Evolutionary conservation across 495 filamentous ascomycete species (phyloP).

Genomic region (Aspergillus cavernicola): DNA sequence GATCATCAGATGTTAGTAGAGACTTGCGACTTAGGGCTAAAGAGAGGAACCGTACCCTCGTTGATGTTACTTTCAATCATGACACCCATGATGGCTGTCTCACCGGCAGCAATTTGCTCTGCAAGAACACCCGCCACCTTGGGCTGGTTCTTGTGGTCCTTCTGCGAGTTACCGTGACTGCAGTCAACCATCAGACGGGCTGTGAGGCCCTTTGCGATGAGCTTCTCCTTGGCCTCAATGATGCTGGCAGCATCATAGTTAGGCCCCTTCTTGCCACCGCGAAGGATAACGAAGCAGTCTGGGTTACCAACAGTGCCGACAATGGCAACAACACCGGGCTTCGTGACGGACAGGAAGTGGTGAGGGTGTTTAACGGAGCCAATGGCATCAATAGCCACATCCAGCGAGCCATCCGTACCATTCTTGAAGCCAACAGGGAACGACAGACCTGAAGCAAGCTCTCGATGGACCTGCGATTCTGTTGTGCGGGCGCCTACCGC

Average conservation of each 20-base stretch:
- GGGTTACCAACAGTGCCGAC: slow-evolving; percentile 95
- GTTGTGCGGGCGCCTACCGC: slow-evolving; percentile 95
- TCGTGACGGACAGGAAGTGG: slow-evolving; percentile 98
- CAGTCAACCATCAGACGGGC: slow-evolving; percentile 96
- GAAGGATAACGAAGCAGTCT: slow-evolving; percentile 95
- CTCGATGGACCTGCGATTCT: slow-evolving; percentile 91
- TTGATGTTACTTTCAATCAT: slow-evolving; percentile 99
- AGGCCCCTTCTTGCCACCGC: slow-evolving; percentile 87
- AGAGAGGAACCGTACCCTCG: slow-evolving; percentile 58
- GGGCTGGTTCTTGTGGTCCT: slow-evolving; percentile 96
- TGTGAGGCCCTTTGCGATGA: slow-evolving; percentile 61
- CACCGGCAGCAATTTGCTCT: slow-evolving; percentile 79
- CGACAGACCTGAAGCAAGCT: slow-evolving; percentile 86
- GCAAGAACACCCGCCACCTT: slow-evolving; percentile 83
- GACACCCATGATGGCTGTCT: slow-evolving; percentile 89
- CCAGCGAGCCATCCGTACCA: slow-evolving; percentile 88
- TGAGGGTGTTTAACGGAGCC: slow-evolving; percentile 89
- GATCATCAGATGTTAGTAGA: neutral
- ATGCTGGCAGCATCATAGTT: slow-evolving; percentile 92
- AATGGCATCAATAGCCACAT: slow-evolving; percentile 94
- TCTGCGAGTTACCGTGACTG: slow-evolving; percentile 92
- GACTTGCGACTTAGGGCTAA: neutral
- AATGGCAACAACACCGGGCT: slow-evolving; percentile 93
- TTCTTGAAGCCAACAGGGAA: slow-evolving; percentile 99
- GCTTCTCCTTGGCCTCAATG: slow-evolving; percentile 64